Percentiles rank a stretch among this genome's conserved stretches.
These are phyloP conservation scores for Cladosporium velox DNA, from an alignment of 2,329 filamentous ascomycete species.

Conservation along the genomic window DNA sequence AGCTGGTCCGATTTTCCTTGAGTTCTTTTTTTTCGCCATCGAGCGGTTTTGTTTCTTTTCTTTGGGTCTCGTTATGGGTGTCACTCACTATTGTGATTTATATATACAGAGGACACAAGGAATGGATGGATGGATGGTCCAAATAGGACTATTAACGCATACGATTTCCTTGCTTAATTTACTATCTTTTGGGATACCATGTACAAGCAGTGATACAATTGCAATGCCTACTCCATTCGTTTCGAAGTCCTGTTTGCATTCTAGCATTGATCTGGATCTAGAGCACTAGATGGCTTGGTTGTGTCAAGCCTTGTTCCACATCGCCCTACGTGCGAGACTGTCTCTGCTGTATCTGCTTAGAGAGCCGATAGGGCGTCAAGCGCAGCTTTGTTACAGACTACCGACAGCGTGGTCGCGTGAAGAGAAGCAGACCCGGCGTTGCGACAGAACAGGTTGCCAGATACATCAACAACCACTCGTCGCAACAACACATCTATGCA, in stretches of 20 bases:
- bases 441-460: too few species aligned
- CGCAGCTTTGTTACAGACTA: neutral
- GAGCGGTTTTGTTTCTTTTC: slow-evolving; percentile 6
- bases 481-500: neutral
- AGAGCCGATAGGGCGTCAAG: neutral
- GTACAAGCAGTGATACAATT: slow-evolving; percentile 13
- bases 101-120: neutral
- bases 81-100: neutral
- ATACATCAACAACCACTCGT: neutral
- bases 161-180: neutral
- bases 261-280: neutral
- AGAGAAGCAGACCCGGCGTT: neutral
- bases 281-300: neutral
- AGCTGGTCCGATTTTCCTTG: slow-evolving; percentile 11
- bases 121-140: neutral
- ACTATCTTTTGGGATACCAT: slow-evolving; percentile 2
- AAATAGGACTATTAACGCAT: neutral
- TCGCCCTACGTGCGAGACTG: neutral
- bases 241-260: neutral
- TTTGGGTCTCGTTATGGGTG: neutral
- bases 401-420: neutral
- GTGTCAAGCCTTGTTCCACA: neutral
- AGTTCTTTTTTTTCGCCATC: slow-evolving; percentile 4
- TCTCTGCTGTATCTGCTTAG: neutral
- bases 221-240: neutral